Conservation (phyloP, 164 flowering plant species). For the Macadamia tetraphylla region DNA sequence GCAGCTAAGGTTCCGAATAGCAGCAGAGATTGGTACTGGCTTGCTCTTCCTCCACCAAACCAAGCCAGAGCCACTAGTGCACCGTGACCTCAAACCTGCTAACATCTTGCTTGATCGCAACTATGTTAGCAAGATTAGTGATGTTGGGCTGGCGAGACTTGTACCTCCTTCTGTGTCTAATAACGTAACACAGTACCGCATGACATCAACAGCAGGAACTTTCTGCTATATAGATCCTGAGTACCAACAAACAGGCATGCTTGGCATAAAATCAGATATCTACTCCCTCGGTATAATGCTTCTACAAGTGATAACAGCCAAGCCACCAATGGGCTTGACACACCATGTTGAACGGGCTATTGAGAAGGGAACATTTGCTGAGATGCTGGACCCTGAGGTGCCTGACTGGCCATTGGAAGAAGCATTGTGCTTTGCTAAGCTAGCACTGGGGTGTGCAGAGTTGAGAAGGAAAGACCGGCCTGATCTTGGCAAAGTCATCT, state of each 20-base stretch:
- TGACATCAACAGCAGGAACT: conserved; percentile 76
- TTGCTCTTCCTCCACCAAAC: conserved; percentile 75
- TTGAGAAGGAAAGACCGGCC: conserved; percentile 62
- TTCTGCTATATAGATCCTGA: conserved; percentile 82
- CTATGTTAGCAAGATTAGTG: conserved; percentile 67
- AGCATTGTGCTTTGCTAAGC: conserved; percentile 42
- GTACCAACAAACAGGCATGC: conserved; percentile 78
- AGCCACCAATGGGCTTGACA: conserved; percentile 63
- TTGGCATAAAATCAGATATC: conserved; percentile 60
- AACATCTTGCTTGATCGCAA: conserved; percentile 66
- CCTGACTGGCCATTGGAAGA: conserved; percentile 62
- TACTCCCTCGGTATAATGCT: conserved; percentile 71
- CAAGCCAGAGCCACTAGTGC: conserved; percentile 71
- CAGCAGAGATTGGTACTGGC: conserved; percentile 63
- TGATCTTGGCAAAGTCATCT: conserved; percentile 42
- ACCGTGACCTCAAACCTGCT: conserved; percentile 66
- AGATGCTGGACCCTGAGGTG: conserved; percentile 53
- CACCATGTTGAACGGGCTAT: conserved; percentile 52
- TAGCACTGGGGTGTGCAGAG: conserved; percentile 55
- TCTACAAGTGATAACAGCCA: conserved; percentile 59
- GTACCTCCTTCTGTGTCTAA: conserved; percentile 55
- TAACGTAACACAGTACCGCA: conserved; percentile 58
- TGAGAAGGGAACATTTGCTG: conserved; percentile 49
- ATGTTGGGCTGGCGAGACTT: conserved; percentile 68
- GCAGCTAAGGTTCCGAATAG: conserved; percentile 56